Base-by-base conservation (phyloP, 2,329 filamentous ascomycete genomes). In the Beauveria medogensis region DNA sequence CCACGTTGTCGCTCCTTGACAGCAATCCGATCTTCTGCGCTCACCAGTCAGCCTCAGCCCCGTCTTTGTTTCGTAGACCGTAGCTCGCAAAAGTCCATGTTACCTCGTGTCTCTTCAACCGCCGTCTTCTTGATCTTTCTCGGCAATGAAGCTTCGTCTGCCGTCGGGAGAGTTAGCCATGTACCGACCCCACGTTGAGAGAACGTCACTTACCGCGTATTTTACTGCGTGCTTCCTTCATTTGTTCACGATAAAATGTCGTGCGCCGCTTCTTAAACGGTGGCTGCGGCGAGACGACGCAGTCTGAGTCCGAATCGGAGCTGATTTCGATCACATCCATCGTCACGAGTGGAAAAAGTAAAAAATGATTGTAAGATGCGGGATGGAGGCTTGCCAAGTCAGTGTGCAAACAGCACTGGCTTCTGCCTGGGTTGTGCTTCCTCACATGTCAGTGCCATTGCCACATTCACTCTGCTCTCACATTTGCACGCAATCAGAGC, bases 311-410 rank as follows among this genome's bases (percentile, higher is more conserved):
- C 10, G 61, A 59, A 20, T 59, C 56, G 5, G 61, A 62, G 14
- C 50, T 48, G 16, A 62, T 59, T 40, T 59, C 51, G 9, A 62
- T 62, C 20, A 62, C 24, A 4, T 61, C 62, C 64, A 63, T 64
- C 64, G 62, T 50, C 20, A 9, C 20, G 14, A 8, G 24, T n/a
- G 8, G 30, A 16, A 14, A 9, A 53, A 9, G 26, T 12, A 5
- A 16, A 12, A 2, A 0, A 7, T 14, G 54, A 12, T 26, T 14
- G 2, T 18, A 62, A 63, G 62, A 64, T 62, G 63, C 59, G 61
- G 10, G 10, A 18, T 37, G 18, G 7, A 3, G 10, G 18, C 26
- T 26, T 12, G 16, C 14, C 6, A 41, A 37, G 20, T 5, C 7
- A 41, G 16, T 16, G 6, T 50, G 16, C 26, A 20, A 50, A 41